A percentile compares a stretch with the other conserved stretches of the same genome.
Evolutionary conservation across 2,329 filamentous ascomycete species (phyloP).

Genomic region (Beauveria scarabaeidicola): DNA sequence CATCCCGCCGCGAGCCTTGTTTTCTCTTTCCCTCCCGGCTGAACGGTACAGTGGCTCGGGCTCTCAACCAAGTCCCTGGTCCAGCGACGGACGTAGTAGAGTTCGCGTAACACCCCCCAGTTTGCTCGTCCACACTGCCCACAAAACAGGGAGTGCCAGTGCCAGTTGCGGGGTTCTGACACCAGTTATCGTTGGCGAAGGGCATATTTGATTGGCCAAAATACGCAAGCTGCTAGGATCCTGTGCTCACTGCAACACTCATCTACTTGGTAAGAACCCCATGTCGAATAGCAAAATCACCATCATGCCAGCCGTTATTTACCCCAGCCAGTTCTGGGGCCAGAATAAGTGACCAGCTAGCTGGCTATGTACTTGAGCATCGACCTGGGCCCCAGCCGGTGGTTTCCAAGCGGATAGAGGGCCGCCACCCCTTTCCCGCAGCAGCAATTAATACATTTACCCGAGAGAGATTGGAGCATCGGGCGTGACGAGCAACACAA

Average conservation of each 20-base stretch:
- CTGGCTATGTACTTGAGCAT: neutral
- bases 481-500: neutral
- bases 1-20: neutral
- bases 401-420: neutral
- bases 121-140: no score
- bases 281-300: neutral
- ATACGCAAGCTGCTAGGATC: neutral
- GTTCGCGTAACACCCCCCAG: neutral
- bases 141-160: neutral
- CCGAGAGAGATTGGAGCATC: neutral
- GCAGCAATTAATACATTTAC: no score
- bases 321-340: neutral
- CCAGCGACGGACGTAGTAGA: constrained; percentile 1
- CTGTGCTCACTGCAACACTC: neutral
- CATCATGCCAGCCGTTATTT: neutral
- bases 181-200: neutral
- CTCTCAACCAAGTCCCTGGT: constrained; percentile 3
- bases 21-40: constrained; percentile 4
- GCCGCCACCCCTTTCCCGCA: neutral
- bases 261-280: neutral
- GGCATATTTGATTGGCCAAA: neutral
- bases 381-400: neutral
- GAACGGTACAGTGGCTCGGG: constrained; percentile 4
- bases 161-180: neutral
- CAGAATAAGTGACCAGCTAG: neutral